Evolutionary conservation across 148 eudicot species (phyloP), one percentile per base, ranked within the genome.

Genomic region (Nepenthes mirabilis): DNA sequence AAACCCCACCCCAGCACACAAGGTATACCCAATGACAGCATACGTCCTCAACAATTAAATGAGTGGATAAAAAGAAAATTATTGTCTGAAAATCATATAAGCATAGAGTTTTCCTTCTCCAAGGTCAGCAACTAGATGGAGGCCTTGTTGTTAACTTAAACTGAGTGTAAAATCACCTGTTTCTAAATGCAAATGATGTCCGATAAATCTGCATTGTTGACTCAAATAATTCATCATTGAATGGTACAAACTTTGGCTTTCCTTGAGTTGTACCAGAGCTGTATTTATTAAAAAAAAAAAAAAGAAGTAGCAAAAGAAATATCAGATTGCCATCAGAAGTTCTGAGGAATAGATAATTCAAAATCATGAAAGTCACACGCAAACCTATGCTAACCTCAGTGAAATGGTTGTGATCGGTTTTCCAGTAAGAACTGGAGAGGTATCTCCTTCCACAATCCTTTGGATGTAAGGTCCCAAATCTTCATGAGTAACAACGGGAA

Each of bases 261-360:
- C 99, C 99, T 68, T 89, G 84, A 68, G 90, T 84, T 9, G 99
- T 94, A 14, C 99, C 99, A 55, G 99, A 94, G 64, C 99, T 94
- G 78, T 14, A 35, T 12, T 32, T 1, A 33, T 7, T 2, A 11
- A 14, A 54, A 11, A 65, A 56, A 43, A 40, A 74, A 55, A 33
- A 49, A 34, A 59, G 32, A 3, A n/a, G n/a, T 2, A 52, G 7
- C 2, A 52, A 13, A 52, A 12, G n/a, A 52, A 10, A 13, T 11
- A 12, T 11, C 53, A 50, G 11, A 14, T 3, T 5, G 4, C 14
- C 3, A 50, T 11, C 23, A 50, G 13, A 54, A 23, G 11, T 33
- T 54, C 57, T 14, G 10, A 14, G 57, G 4, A 6, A 54, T 23
- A 14, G 4, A 34, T 23, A 48, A 14, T 5, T 11, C 14, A 60